phyloP scores from a whole-genome alignment of 345 rosid species.

The Heritiera littoralis region DNA sequence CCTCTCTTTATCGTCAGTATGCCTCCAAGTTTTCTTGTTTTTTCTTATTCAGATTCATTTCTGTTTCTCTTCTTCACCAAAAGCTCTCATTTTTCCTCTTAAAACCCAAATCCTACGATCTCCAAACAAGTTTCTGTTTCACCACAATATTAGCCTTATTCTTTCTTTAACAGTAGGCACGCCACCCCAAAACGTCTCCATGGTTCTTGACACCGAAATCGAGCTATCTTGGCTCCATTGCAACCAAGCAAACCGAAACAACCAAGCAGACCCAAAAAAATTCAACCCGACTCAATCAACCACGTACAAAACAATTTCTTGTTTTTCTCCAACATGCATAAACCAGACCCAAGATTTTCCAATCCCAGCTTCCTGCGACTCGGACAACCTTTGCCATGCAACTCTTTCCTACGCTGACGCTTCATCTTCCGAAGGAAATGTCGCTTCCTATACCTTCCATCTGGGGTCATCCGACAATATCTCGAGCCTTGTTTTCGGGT shows the following conservation, averaged over 20 bases:
- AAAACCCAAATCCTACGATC: conserved; percentile 52
- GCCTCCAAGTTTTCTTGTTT: background rate
- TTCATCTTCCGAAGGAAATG: conserved; percentile 83
- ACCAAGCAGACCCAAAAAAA: conserved; percentile 29
- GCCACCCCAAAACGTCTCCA: conserved; percentile 83
- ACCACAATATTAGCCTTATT: conserved; percentile 76
- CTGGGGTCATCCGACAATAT: conserved; percentile 48
- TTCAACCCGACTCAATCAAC: conserved; percentile 65
- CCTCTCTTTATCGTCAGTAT: conserved; percentile 11
- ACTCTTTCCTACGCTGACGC: conserved; percentile 81
- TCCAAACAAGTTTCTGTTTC: conserved; percentile 74
- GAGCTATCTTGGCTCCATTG: conserved; percentile 93
- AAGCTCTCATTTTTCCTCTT: conserved; percentile 56
- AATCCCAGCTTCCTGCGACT: conserved; percentile 84
- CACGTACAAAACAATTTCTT: conserved; percentile 60
- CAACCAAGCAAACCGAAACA: conserved; percentile 35
- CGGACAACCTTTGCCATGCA: conserved; percentile 73
- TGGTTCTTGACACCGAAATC: conserved; percentile 92
- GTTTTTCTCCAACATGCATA: conserved; percentile 72
- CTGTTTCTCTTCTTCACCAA: conserved; percentile 30
- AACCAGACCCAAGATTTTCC: conserved; percentile 68
- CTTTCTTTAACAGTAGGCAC: conserved; percentile 75
- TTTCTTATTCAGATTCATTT: background rate
- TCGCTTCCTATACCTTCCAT: conserved; percentile 64
- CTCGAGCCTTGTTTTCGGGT: conserved; percentile 67